phyloP scores from a whole-genome alignment of 805 yeast genomes.

The Wickerhamomyces bisporus region DNA sequence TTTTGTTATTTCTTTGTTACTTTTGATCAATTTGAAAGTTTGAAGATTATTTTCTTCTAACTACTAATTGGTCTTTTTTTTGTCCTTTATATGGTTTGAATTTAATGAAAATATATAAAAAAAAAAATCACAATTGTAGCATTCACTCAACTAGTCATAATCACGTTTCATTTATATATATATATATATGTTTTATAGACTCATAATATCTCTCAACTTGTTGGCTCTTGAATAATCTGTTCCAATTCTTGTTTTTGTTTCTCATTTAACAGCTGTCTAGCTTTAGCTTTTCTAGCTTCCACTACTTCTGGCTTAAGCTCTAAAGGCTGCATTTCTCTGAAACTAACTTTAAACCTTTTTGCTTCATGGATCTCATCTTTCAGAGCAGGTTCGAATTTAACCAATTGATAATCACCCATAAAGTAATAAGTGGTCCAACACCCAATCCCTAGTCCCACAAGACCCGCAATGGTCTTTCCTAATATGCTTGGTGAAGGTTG shows the following conservation, averaged over 20 bases:
- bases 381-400: conserved; percentile 36
- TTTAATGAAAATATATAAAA: background rate
- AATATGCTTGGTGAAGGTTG: conserved; percentile 8
- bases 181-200: background rate
- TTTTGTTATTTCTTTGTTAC: background rate
- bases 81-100: conserved; percentile 1
- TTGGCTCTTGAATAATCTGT: conserved; percentile 15
- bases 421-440: conserved; percentile 11
- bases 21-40: background rate
- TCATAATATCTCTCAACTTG: too few relatives aligned
- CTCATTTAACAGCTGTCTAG: background rate
- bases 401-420: conserved; percentile 24
- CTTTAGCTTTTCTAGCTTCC: conserved; percentile 5
- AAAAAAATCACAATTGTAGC: background rate
- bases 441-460: conserved; percentile 15
- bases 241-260: conserved; percentile 6
- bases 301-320: conserved; percentile 32
- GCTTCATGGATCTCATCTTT: conserved; percentile 35
- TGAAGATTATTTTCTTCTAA: too few relatives aligned
- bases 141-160: too few relatives aligned
- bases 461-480: conserved; percentile 14
- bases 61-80: background rate
- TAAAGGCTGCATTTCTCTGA: conserved; percentile 33
- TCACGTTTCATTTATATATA: too few relatives aligned
- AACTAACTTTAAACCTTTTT: conserved; percentile 31